Percentiles rank a stretch among this genome's conserved stretches.
These are phyloP conservation scores for Phragmites australis DNA, from an alignment of 176 grass and related monocot genomes.

Conservation along the genomic window DNA sequence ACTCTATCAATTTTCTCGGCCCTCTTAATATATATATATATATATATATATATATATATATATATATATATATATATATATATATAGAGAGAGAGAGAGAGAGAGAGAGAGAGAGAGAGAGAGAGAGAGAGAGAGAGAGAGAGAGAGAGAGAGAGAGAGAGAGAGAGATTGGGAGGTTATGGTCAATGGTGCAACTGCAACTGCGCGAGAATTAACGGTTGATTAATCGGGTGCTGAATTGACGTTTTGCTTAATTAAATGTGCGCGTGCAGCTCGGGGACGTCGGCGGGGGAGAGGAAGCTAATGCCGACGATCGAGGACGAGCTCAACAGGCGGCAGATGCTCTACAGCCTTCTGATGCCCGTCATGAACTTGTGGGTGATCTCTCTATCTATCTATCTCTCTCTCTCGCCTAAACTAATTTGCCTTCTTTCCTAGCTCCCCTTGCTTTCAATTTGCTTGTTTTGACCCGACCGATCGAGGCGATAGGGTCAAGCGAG, in stretches of 20 bases:
- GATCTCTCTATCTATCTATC: background rate
- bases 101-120: too few relatives aligned
- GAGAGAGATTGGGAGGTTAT: too few relatives aligned
- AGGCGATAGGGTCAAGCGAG: background rate
- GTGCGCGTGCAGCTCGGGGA: conserved; percentile 69
- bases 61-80: too few relatives aligned
- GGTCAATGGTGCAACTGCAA: conserved; percentile 23
- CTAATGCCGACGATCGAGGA: conserved; percentile 93
- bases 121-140: too few relatives aligned
- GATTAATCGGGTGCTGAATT: conserved; percentile 7
- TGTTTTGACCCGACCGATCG: conserved; percentile 28
- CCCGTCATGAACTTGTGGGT: conserved; percentile 93
- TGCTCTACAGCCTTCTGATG: conserved; percentile 92
- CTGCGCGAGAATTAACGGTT: background rate
- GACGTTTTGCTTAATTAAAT: conserved; percentile 29
- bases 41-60: too few relatives aligned
- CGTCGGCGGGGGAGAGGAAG: conserved; percentile 96
- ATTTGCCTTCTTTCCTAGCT: background rate
- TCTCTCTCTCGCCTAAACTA: background rate
- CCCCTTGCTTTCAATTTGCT: background rate
- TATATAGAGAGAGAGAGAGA: too few relatives aligned
- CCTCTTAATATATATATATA: too few relatives aligned
- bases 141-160: too few relatives aligned
- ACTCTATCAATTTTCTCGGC: background rate
- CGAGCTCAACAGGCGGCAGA: conserved; percentile 73